Evolutionary conservation across 352 stramenopile species (phyloP), one percentile per base, ranked within the genome.

Genomic region (Globisporangium echinulatum): DNA sequence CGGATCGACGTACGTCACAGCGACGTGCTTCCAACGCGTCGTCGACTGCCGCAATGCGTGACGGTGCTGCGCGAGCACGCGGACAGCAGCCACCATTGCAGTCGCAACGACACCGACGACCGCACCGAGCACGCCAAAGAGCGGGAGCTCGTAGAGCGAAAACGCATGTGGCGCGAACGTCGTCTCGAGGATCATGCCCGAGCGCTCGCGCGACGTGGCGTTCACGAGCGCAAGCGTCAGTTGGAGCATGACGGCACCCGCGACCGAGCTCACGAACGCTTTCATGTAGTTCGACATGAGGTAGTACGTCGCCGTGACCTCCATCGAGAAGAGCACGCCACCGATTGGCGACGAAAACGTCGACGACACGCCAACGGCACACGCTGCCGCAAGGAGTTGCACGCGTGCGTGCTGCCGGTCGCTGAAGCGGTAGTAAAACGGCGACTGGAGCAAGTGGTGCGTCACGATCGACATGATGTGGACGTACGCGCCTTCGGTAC

Each of bases 401-500:
- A 96, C 68, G 63, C 86, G 72, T 14, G 85, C 75, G 49, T 96
- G 90, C 42, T 89, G 72, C 10, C 76, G 78, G n/a, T 79, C 61
- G 58, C 84, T 88, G 58, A 97, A 91, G 17, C 69, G 68, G 7
- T 62, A 50, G 59, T 97, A 98, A 46, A 84, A 61, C 0, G 71
- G 68, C 2, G 80, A 75, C 44, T 82, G 79, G 61, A 98, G 89
- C 44, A 98, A 65, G 49, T 96, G 80, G 63, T 98, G 87, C 25
- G 92, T 94, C 47, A 98, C 76, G 56, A 96, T 96, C 37, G 85
- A 94, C 72, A 94, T 94, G 61, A 98, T 96, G 77, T 98, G 95
- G n/a, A 99, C 96, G 81, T 99, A 99, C 1, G 97, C 96, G 38
- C 97, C 97, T 74, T 99, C 97, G 8, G 97, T 99, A 57, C 97